Conservation (phyloP, 352 stramenopile species). For the Globisporangium viniferum region DNA sequence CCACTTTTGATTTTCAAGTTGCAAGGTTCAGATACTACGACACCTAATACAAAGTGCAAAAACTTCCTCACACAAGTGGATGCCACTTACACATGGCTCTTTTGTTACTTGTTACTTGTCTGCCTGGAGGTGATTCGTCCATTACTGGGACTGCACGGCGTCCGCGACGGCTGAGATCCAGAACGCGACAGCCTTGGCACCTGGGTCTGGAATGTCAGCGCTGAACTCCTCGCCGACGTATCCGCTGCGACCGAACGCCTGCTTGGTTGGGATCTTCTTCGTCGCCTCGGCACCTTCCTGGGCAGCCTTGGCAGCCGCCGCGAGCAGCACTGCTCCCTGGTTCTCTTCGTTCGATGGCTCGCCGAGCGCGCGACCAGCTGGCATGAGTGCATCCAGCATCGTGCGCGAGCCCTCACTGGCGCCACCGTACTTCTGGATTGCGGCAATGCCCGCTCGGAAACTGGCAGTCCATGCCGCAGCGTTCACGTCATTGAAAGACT, state of each 20-base stretch:
- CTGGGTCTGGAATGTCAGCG: constrained; percentile 90
- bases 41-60: not conserved
- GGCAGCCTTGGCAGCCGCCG: constrained; percentile 66
- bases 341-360: constrained; percentile 14
- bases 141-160: constrained; percentile 31
- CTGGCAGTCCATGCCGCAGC: constrained; percentile 42
- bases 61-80: not conserved
- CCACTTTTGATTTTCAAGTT: not conserved
- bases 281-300: constrained; percentile 90
- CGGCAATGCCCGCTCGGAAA: constrained; percentile 76
- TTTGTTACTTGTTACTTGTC: not conserved
- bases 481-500: constrained; percentile 31
- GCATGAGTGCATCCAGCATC: constrained; percentile 96
- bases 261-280: constrained; percentile 76
- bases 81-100: not conserved
- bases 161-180: constrained; percentile 76
- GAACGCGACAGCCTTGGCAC: constrained; percentile 91
- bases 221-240: constrained; percentile 91
- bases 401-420: constrained; percentile 93
- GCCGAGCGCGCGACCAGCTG: constrained; percentile 62
- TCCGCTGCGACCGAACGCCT: constrained; percentile 66
- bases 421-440: constrained; percentile 90
- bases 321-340: constrained; percentile 27
- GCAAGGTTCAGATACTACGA: not conserved
- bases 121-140: not conserved